Evolutionary conservation across 1,284 basidiomycete species (phyloP), one percentile per base, ranked within the genome.

Genomic region (Trichosporon sp.): DNA sequence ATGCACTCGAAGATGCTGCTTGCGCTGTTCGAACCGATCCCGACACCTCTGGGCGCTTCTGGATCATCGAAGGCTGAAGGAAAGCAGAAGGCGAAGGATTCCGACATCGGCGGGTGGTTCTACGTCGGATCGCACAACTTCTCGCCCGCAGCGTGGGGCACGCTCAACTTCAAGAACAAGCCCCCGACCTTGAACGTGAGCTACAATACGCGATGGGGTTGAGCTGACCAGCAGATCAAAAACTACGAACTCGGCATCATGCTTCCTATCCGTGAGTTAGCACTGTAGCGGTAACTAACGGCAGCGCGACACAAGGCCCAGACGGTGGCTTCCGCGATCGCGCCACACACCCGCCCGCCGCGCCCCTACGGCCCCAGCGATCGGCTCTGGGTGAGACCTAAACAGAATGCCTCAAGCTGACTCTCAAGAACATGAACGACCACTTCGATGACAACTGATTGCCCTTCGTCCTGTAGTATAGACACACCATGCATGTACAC

Each of bases 211-310:
- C 2, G 12, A 11, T 15, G 7, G 38, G 6, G 3, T 1, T 18
- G 8, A 5, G 25, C 64, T 70, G 12, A 73, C 62, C 27, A 9
- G 2, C 51, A 72, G 73, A 69, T 72, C 25, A 67, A 58, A 47
- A 84, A 84, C 66, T 83, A 82, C 71, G 83, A 84, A 65, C 70
- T 84, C 1, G 83, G 82, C 11, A 75, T 84, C 38, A 70, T 84
- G 12, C 77, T 84, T 34, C 80, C 82, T 1, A 75, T 83, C 23
- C 76, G 80, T 80, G 58, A 68, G 79, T 72, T 3, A 31, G 1
- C 7, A 12, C 15, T 21, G 2, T 21, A 12, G 2, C n/a, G 15
- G 5, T 3, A 58, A 44, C 68, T 65, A 4, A 60, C 42, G 6
- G 18, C 38, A 80, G 79, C 79, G 8, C 73, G 76, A n/a, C 58